Conservation (phyloP, 2,329 filamentous ascomycete genomes). For the Helminthosporium solani region DNA sequence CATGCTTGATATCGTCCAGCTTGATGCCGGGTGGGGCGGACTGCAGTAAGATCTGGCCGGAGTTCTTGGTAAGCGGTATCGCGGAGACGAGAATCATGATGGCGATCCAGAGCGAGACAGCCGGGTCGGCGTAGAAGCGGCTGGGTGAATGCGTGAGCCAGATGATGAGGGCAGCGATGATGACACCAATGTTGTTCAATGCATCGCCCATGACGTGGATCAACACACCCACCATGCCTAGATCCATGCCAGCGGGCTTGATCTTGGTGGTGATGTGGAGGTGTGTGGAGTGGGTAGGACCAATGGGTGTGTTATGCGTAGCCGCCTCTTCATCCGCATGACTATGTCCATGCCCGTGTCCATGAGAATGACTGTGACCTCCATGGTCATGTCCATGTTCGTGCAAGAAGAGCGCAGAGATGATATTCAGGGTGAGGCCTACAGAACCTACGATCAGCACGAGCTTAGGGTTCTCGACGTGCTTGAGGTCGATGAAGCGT, state of each 20-base stretch:
- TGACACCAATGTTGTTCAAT: conserved; percentile 75
- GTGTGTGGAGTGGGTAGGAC: conserved; percentile 17
- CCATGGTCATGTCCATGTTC: conserved; percentile 45
- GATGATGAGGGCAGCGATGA: conserved; percentile 67
- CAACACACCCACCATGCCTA: conserved; percentile 71
- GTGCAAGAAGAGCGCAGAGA: conserved; percentile 66
- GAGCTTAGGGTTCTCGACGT: conserved; percentile 63
- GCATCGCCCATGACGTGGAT: conserved; percentile 72
- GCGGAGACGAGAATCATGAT: conserved; percentile 70
- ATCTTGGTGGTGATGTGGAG: conserved; percentile 25
- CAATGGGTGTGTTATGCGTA: neutral
- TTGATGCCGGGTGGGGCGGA: conserved; percentile 63
- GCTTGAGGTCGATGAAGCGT: conserved; percentile 61
- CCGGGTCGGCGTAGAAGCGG: conserved; percentile 72
- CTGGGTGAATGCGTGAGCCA: conserved; percentile 61
- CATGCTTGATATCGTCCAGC: conserved; percentile 64
- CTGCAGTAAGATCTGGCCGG: conserved; percentile 67
- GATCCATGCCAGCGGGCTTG: conserved; percentile 47
- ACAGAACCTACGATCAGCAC: conserved; percentile 69
- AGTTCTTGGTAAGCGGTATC: conserved; percentile 61
- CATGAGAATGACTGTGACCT: conserved; percentile 39
- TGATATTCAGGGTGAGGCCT: conserved; percentile 66
- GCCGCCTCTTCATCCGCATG: conserved; percentile 19
- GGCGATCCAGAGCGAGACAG: conserved; percentile 66
- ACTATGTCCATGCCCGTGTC: conserved; percentile 24